Conservation (phyloP, 345 rosid genomes). For the Eucalyptus cladocalyx region DNA sequence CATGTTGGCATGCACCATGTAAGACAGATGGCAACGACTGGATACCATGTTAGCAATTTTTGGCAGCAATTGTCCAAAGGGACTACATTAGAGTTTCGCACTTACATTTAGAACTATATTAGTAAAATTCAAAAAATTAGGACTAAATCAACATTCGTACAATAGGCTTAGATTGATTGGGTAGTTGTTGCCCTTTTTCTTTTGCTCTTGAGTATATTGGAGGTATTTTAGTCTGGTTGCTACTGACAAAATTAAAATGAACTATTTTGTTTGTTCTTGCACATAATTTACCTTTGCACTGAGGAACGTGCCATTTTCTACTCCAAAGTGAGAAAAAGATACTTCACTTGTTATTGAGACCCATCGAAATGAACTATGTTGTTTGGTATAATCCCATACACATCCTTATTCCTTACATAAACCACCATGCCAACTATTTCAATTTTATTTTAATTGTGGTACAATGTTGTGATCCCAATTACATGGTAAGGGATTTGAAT, state of each 20-base stretch:
- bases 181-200: not conserved
- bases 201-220: not conserved
- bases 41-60: not conserved
- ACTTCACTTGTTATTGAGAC: not conserved
- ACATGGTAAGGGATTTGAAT: not conserved
- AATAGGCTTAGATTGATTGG: not conserved
- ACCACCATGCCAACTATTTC: not conserved
- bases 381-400: not conserved
- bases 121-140: too few species aligned
- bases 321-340: not conserved
- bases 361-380: not conserved
- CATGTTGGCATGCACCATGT: not conserved
- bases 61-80: not conserved
- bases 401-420: not conserved
- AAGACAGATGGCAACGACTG: fast-evolving
- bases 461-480: not conserved
- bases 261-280: not conserved
- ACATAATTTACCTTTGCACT: not conserved
- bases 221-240: not conserved
- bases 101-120: too few species aligned
- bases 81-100: fast-evolving
- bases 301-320: not conserved
- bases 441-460: too few species aligned
- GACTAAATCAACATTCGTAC: too few species aligned
- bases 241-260: not conserved